Percentiles rank a stretch among this genome's conserved stretches.
These are phyloP conservation scores for Onygenales sp. DNA, from an alignment of 2,329 filamentous ascomycete genomes.

Conservation along the genomic window DNA sequence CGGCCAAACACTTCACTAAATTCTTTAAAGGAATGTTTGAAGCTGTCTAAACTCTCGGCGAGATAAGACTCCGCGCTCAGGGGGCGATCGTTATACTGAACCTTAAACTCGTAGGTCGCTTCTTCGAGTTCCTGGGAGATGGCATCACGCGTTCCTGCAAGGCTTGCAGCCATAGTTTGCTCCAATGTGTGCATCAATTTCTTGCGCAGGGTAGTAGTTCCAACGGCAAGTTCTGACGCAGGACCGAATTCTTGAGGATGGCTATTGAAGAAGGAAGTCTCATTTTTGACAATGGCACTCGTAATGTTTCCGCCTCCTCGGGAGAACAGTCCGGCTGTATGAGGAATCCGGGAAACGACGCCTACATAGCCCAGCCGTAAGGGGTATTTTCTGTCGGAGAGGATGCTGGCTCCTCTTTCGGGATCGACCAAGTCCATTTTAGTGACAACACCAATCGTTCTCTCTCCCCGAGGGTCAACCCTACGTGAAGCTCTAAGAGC, in stretches of 20 bases:
- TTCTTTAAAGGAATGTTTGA: constrained; percentile 96
- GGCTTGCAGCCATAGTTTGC: constrained; percentile 88
- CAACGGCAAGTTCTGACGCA: constrained; percentile 63
- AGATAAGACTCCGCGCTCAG: constrained; percentile 93
- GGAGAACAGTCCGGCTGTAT: constrained; percentile 62
- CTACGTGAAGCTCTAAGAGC: constrained; percentile 80
- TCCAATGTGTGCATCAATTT: constrained; percentile 96
- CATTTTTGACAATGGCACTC: constrained; percentile 74
- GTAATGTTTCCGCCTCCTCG: constrained; percentile 72
- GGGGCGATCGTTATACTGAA: constrained; percentile 95
- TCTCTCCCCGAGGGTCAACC: constrained; percentile 86
- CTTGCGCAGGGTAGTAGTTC: constrained; percentile 78
- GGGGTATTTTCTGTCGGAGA: constrained; percentile 87
- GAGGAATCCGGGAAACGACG: constrained; percentile 77
- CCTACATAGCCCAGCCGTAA: constrained; percentile 93
- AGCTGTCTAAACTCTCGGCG: constrained; percentile 85
- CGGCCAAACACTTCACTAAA: constrained; percentile 86
- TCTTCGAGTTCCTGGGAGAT: constrained; percentile 94
- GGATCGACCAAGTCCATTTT: constrained; percentile 98
- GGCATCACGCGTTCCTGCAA: constrained; percentile 81
- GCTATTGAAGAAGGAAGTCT: constrained; percentile 74
- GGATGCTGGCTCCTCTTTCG: constrained; percentile 62
- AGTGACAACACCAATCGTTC: constrained; percentile 96
- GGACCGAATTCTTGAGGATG: constrained; percentile 73
- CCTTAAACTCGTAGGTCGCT: constrained; percentile 96